These are phyloP conservation scores for Spirogloea muscicola DNA, from an alignment of 139 green algal genomes.

Conservation along the genomic window DNA sequence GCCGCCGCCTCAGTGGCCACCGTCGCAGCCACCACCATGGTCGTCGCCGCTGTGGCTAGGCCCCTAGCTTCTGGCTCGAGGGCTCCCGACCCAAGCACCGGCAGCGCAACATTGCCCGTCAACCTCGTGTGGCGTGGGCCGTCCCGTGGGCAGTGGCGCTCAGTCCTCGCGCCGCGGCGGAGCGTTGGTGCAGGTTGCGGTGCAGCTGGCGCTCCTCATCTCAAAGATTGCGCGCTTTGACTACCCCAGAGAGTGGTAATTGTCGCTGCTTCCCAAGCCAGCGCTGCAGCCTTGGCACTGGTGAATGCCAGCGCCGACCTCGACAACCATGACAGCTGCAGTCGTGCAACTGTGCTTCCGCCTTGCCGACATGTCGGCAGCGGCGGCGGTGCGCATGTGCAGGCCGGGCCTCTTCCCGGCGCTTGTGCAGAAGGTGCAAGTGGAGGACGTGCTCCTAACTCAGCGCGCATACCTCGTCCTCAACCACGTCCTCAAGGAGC, in stretches of 20 bases:
- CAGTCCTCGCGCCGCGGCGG: too few relatives aligned
- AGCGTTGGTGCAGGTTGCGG: constrained; percentile 59
- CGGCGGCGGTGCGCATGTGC: too few relatives aligned
- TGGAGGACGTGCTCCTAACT: neutral
- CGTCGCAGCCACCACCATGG: neutral
- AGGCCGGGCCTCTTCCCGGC: constrained; percentile 66
- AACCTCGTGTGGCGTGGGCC: too few relatives aligned
- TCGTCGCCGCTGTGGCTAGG: neutral
- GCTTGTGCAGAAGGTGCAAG: constrained; percentile 55
- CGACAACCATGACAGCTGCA: neutral
- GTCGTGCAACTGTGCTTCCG: neutral
- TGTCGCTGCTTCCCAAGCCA: neutral
- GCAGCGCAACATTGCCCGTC: too few relatives aligned
- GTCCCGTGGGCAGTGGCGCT: too few relatives aligned
- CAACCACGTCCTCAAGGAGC: constrained; percentile 89
- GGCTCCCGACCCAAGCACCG: too few relatives aligned
- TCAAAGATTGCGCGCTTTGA: constrained; percentile 84
- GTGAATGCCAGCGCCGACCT: too few relatives aligned
- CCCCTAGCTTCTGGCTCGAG: neutral
- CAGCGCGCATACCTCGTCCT: constrained; percentile 72
- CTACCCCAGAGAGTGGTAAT: constrained; percentile 75
- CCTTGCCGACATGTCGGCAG: neutral
- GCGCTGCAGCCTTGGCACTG: neutral
- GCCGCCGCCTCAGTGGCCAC: neutral
- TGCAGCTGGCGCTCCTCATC: constrained; percentile 80